phyloP scores from a whole-genome alignment of 805 yeast species.

The Candida parachauliodes region DNA sequence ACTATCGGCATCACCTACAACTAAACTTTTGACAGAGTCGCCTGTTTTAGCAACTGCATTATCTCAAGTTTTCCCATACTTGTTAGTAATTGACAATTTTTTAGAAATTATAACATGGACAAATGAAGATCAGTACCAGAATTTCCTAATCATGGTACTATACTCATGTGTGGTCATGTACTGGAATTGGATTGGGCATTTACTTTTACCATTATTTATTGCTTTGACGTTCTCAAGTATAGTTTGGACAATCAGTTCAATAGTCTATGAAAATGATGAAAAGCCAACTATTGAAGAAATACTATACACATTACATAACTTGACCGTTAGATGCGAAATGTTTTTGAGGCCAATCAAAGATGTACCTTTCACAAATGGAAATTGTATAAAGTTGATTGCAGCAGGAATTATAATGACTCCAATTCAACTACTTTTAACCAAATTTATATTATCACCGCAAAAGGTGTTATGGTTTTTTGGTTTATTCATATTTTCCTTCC shows the following conservation, averaged over 20 bases:
- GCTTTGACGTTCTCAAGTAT: conserved; percentile 35
- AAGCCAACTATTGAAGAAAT: conserved; percentile 54
- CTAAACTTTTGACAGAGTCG: conserved; percentile 34
- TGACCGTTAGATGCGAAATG: conserved; percentile 40
- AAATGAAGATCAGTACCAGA: conserved; percentile 46
- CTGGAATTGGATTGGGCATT: conserved; percentile 36
- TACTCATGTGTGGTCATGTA: conserved; percentile 39
- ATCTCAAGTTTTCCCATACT: conserved; percentile 45
- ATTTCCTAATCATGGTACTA: conserved; percentile 37
- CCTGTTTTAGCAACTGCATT: conserved; percentile 47
- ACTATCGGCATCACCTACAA: conserved; percentile 25
- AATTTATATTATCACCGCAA: conserved; percentile 27
- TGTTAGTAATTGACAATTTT: conserved; percentile 41
- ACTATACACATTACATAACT: conserved; percentile 43
- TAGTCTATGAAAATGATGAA: conserved; percentile 36
- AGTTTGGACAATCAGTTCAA: conserved; percentile 45
- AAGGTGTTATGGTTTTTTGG: conserved; percentile 37
- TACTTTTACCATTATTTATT: conserved; percentile 38
- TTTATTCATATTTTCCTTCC: conserved; percentile 37
- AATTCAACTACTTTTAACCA: conserved; percentile 35
- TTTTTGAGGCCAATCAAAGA: conserved; percentile 37
- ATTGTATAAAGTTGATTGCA: conserved; percentile 26
- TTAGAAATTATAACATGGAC: conserved; percentile 54
- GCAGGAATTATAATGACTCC: conserved; percentile 41
- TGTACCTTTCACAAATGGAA: conserved; percentile 21